Percentiles rank a stretch among this genome's conserved stretches.
Evolutionary conservation across 1,284 basidiomycete genomes (phyloP).

Genomic region (Vanrija humicola): DNA sequence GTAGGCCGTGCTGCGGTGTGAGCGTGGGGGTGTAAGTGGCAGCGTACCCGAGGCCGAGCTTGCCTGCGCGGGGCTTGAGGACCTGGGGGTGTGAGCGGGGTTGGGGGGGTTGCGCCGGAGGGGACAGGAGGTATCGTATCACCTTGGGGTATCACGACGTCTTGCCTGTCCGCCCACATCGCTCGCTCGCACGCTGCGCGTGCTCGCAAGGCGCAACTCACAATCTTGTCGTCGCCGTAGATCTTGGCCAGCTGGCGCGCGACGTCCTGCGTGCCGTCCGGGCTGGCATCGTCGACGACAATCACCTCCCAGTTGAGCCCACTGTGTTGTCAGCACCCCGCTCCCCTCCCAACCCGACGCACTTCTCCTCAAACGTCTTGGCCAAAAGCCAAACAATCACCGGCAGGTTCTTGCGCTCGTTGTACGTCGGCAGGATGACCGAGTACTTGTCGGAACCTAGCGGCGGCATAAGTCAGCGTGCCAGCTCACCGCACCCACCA

Average conservation of each 20-base stretch:
- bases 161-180: background rate
- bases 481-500: too few relatives aligned
- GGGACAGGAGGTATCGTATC: background rate
- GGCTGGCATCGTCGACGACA: constrained; percentile 84
- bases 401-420: constrained; percentile 86
- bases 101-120: background rate
- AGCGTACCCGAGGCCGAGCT: constrained; percentile 75
- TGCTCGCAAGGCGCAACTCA: constrained; percentile 44
- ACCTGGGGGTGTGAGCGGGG: constrained; percentile 52
- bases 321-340: constrained; percentile 44
- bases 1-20: constrained; percentile 68
- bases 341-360: constrained; percentile 29
- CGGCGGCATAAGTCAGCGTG: too few relatives aligned
- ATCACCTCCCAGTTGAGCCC: constrained; percentile 74
- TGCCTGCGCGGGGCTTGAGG: constrained; percentile 77
- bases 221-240: constrained; percentile 80
- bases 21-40: constrained; percentile 1
- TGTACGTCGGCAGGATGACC: constrained; percentile 88
- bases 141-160: background rate
- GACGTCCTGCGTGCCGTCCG: constrained; percentile 85
- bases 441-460: constrained; percentile 61
- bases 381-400: constrained; percentile 79
- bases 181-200: background rate
- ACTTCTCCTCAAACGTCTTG: constrained; percentile 70
- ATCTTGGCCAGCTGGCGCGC: constrained; percentile 68